These are phyloP conservation scores for Aspergillus sp. DNA, from an alignment of 2,329 filamentous ascomycete genomes.

Conservation along the genomic window DNA sequence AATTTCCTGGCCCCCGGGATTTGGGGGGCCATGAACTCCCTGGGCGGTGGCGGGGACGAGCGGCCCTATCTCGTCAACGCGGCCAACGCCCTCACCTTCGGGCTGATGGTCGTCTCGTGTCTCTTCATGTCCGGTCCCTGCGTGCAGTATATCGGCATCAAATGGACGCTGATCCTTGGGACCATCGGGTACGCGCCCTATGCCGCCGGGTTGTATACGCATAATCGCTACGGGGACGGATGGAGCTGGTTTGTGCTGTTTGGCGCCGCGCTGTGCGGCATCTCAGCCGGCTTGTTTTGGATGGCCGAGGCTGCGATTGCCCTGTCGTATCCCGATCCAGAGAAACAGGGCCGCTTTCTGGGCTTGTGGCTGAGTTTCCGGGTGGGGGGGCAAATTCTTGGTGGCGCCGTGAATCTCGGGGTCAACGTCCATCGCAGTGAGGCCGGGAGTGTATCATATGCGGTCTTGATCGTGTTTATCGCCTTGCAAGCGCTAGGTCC, in stretches of 20 bases:
- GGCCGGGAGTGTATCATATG: constrained; percentile 60
- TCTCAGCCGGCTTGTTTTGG: constrained; percentile 67
- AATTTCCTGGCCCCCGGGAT: constrained; percentile 64
- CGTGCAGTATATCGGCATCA: constrained; percentile 62
- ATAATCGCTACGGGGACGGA: constrained; percentile 60
- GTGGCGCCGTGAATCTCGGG: constrained; percentile 63
- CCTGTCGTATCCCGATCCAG: constrained; percentile 62
- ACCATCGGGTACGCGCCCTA: constrained; percentile 65
- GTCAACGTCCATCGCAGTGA: constrained; percentile 51
- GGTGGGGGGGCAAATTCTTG: constrained; percentile 59
- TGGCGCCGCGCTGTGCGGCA: constrained; percentile 60
- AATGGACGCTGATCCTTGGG: constrained; percentile 61
- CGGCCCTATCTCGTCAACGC: constrained; percentile 60
- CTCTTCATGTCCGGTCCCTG: constrained; percentile 57
- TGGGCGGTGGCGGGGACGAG: constrained; percentile 60
- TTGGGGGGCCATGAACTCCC: constrained; percentile 65
- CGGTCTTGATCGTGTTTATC: constrained; percentile 63
- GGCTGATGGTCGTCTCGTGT: constrained; percentile 64
- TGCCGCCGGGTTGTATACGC: constrained; percentile 62
- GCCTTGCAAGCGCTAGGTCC: constrained; percentile 59
- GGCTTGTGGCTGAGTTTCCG: constrained; percentile 60
- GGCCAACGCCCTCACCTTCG: constrained; percentile 63
- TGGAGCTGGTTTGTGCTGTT: constrained; percentile 56
- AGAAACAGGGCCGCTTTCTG: constrained; percentile 56
- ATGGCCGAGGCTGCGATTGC: constrained; percentile 67